Conservation (phyloP, 371 early-diverging fungal species). For the Mucor velutinosus region DNA sequence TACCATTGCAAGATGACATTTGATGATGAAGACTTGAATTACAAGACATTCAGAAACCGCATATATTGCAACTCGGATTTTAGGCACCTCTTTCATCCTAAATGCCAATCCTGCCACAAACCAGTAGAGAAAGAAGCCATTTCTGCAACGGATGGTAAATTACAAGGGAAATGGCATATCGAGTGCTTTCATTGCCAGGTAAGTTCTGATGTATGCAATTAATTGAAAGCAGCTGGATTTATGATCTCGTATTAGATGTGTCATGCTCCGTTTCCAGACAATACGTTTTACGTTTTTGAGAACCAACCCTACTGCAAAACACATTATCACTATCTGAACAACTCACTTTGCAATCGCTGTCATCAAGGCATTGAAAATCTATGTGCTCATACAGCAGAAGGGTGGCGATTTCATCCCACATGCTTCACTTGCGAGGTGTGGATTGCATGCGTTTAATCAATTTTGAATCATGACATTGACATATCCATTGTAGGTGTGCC, state of each 20-base stretch:
- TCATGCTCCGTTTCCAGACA: slow-evolving; percentile 78
- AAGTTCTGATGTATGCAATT: not conserved
- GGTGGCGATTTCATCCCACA: slow-evolving; percentile 50
- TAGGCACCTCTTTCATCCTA: slow-evolving; percentile 59
- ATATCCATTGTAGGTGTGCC: not conserved
- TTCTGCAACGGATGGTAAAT: slow-evolving; percentile 75
- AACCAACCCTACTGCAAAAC: slow-evolving; percentile 79
- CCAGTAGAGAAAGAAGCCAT: slow-evolving; percentile 78
- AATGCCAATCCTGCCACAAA: slow-evolving; percentile 68
- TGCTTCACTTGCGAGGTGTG: slow-evolving; percentile 46
- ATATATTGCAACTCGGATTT: slow-evolving; percentile 81
- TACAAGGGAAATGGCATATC: slow-evolving; percentile 81
- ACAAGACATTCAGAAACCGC: slow-evolving; percentile 68
- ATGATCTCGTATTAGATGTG: slow-evolving; percentile 42
- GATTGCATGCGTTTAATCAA: not conserved
- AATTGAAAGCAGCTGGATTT: not conserved
- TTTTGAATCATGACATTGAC: not conserved
- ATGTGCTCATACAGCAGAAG: slow-evolving; percentile 79
- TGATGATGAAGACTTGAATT: slow-evolving; percentile 62
- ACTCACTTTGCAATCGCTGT: slow-evolving; percentile 79
- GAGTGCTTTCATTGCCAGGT: slow-evolving; percentile 54
- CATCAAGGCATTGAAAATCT: slow-evolving; percentile 83
- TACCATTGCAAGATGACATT: slow-evolving; percentile 35
- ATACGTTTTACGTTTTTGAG: slow-evolving; percentile 85
- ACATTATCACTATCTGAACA: slow-evolving; percentile 83